Conservation (phyloP, 306 rosid species). For the Castanea crenata region DNA sequence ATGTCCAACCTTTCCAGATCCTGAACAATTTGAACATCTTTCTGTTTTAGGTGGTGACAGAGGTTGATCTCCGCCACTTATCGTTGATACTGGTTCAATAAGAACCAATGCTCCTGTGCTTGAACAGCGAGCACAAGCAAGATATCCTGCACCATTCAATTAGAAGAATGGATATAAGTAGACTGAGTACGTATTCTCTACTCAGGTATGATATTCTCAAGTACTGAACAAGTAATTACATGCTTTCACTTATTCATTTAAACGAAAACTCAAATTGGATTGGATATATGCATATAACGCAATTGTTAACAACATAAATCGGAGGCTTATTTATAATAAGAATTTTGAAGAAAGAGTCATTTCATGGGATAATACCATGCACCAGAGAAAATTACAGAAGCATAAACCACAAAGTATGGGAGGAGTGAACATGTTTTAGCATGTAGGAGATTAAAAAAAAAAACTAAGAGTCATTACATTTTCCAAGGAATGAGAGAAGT, state of each 20-base stretch:
- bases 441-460: too few relatives aligned
- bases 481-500: too few relatives aligned
- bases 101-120: slow-evolving; percentile 72
- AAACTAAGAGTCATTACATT: too few relatives aligned
- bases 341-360: not conserved
- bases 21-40: slow-evolving; percentile 94
- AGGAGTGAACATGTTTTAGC: not conserved
- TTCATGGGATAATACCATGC: not conserved
- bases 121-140: slow-evolving; percentile 96
- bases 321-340: not conserved
- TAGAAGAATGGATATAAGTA: not conserved
- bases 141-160: slow-evolving; percentile 55
- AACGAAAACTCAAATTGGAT: not conserved
- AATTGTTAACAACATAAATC: not conserved
- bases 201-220: slow-evolving; percentile 12
- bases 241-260: not conserved
- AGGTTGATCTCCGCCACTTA: slow-evolving; percentile 54
- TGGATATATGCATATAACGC: not conserved
- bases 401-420: not conserved
- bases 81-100: slow-evolving; percentile 60
- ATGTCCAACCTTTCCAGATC: slow-evolving; percentile 86
- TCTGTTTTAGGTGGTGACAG: slow-evolving; percentile 70
- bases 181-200: not conserved
- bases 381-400: not conserved
- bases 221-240: not conserved